Evolutionary conservation across 2,329 filamentous ascomycete genomes (phyloP), one percentile per base, ranked within the genome.

Genomic region (Torrubiellomyces zombiae): DNA sequence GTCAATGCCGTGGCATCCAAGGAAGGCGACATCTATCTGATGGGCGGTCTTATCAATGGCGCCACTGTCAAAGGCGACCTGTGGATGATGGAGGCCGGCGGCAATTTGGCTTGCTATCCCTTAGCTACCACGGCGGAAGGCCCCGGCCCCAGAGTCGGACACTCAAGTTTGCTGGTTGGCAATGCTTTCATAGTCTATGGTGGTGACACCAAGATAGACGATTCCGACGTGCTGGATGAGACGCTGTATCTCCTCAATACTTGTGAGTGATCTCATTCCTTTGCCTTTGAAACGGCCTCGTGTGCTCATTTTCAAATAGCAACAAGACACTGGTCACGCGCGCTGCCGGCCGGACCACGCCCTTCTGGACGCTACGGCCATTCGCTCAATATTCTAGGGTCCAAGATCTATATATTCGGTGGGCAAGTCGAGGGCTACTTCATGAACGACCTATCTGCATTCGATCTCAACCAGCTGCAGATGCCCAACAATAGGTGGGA

Each of bases 161-260:
- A 98, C 55, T 67, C 86, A 12, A 91, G 85, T 58, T 60, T 98
- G 42, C 63, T 98, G 10, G 89, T 98, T 27, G 91, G 91, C 29
- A 98, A 98, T 51, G 89, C 89, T 1, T 98, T 95, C 48, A 98
- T 98, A 38, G 89, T 98, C 9, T 98, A 95, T 45, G 91, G 89
- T 24, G 89, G 89, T 45, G 91, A 98, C 50, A 98, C 89, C 25
- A 98, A 98, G 53, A 77, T 93, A 46, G 83, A 94, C 28, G 89
- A 95, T 43, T 70, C 72, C 16, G 89, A 98, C 50, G 64, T 80
- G 24, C 58, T 98, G 29, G 89, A 98, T 42, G 86, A 98, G 53
- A 95, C 89, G 0, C 59, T 98, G 9, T 98, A 98, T 52, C 66
- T 98, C 25, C 63, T 98, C 25, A 98, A 98, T 55, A 98, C 89